These are phyloP conservation scores for Boletus rex-veris DNA, from an alignment of 768 basidiomycete genomes.

Conservation along the genomic window DNA sequence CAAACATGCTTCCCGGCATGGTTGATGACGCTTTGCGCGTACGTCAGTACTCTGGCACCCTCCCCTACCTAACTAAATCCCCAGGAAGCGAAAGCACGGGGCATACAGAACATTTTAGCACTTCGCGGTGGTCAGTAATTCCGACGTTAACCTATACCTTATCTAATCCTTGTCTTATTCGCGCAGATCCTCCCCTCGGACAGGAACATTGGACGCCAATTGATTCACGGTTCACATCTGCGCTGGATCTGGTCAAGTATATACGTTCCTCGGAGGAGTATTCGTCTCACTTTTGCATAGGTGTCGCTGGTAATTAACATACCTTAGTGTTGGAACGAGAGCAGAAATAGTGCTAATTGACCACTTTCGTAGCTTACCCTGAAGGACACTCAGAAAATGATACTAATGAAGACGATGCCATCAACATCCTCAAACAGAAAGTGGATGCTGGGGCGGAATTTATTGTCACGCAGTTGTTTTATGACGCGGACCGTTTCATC, in stretches of 20 bases:
- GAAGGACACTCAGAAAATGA: constrained; percentile 75
- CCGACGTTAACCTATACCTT: not conserved
- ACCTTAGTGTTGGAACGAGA: not conserved
- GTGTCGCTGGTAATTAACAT: constrained; percentile 73
- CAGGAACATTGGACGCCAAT: constrained; percentile 90
- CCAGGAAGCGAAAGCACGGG: constrained; percentile 76
- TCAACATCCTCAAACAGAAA: constrained; percentile 77
- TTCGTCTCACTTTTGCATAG: constrained; percentile 84
- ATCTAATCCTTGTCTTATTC: not conserved
- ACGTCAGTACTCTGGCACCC: constrained; percentile 17
- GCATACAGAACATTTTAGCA: constrained; percentile 88
- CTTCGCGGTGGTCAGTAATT: constrained; percentile 74
- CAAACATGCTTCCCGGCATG: constrained; percentile 89
- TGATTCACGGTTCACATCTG: constrained; percentile 80
- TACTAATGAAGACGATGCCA: constrained; percentile 55
- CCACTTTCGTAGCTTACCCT: constrained; percentile 65
- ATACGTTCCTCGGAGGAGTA: constrained; percentile 78
- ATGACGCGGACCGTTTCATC: constrained; percentile 87
- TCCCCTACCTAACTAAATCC: constrained; percentile 2
- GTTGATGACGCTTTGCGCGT: constrained; percentile 86
- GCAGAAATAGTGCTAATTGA: not conserved
- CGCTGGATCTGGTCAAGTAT: constrained; percentile 85
- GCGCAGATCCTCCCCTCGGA: constrained; percentile 84
- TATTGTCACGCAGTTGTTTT: constrained; percentile 95
- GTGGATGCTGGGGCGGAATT: constrained; percentile 95